Percentiles rank a stretch among this genome's conserved stretches.
Conservation (phyloP, 2,329 filamentous ascomycete species). For the Aspergillus sergii region DNA sequence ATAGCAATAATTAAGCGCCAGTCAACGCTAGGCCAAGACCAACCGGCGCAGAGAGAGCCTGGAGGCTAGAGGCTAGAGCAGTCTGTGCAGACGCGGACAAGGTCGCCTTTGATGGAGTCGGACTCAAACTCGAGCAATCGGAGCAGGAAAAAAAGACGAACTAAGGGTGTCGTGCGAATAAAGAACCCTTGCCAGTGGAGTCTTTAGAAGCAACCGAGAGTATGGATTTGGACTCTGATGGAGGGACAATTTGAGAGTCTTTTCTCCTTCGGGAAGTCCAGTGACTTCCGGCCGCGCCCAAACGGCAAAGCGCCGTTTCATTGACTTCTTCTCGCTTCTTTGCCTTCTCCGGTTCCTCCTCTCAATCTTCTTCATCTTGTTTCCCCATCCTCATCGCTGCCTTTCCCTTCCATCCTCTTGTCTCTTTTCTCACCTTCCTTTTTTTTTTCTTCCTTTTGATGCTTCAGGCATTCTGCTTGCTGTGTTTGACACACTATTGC, state of each 20-base stretch:
- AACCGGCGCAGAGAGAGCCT: conserved; percentile 7
- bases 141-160: background rate
- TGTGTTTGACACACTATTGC: conserved; percentile 52
- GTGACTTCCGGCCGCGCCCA: conserved; percentile 18
- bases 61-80: conserved; percentile 3
- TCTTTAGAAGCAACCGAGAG: background rate
- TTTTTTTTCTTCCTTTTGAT: conserved; percentile 28
- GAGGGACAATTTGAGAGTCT: conserved; percentile 1
- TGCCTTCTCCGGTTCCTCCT: conserved; percentile 9
- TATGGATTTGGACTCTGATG: background rate
- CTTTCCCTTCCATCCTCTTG: conserved; percentile 16
- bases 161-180: background rate
- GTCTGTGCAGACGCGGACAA: conserved; percentile 4
- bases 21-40: conserved; percentile 8
- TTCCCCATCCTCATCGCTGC: conserved; percentile 11
- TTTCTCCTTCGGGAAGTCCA: conserved; percentile 12
- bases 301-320: conserved; percentile 26
- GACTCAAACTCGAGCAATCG: background rate
- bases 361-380: conserved; percentile 13
- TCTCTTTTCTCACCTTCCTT: conserved; percentile 24
- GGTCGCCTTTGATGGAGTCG: background rate
- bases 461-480: conserved; percentile 34
- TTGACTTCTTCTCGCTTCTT: conserved; percentile 1
- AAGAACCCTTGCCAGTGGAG: conserved; percentile 5
- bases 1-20: conserved; percentile 12